Evolutionary conservation across 257 asterid genomes (phyloP).

Genomic region (Solanum gracilifrons): DNA sequence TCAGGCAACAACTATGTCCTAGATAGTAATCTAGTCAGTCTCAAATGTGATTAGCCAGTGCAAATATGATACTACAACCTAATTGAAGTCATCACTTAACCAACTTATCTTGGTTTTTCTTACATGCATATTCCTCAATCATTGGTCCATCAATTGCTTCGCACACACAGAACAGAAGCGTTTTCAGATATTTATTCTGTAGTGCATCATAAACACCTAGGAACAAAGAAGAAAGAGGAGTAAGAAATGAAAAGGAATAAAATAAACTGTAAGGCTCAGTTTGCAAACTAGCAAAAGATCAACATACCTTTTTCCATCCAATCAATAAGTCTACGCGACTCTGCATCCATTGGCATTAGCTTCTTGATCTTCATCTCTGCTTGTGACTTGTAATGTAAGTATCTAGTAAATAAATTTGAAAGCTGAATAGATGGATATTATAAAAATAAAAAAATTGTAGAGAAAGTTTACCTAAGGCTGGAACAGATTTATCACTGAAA

Average conservation of each 20-base stretch:
- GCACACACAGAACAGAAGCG: constrained; percentile 75
- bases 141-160: constrained; percentile 78
- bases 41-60: not conserved
- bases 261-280: not conserved
- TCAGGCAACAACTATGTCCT: not conserved
- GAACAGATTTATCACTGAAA: constrained; percentile 84
- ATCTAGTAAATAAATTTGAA: constrained; percentile 7
- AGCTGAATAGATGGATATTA: not conserved
- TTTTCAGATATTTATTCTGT: constrained; percentile 83
- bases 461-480: constrained; percentile 61
- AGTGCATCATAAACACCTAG: constrained; percentile 88
- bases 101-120: constrained; percentile 7
- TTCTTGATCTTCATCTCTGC: constrained; percentile 93
- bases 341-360: constrained; percentile 97
- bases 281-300: not conserved
- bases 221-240: constrained; percentile 4
- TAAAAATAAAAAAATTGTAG: not conserved
- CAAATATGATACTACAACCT: not conserved
- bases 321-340: constrained; percentile 85
- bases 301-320: constrained; percentile 93
- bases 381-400: constrained; percentile 2
- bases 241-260: constrained; percentile 1
- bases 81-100: not conserved
- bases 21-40: not conserved
- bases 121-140: constrained; percentile 90